These are phyloP conservation scores for Limtongozyma cylindracea DNA, from an alignment of 805 yeast species.

Conservation along the genomic window DNA sequence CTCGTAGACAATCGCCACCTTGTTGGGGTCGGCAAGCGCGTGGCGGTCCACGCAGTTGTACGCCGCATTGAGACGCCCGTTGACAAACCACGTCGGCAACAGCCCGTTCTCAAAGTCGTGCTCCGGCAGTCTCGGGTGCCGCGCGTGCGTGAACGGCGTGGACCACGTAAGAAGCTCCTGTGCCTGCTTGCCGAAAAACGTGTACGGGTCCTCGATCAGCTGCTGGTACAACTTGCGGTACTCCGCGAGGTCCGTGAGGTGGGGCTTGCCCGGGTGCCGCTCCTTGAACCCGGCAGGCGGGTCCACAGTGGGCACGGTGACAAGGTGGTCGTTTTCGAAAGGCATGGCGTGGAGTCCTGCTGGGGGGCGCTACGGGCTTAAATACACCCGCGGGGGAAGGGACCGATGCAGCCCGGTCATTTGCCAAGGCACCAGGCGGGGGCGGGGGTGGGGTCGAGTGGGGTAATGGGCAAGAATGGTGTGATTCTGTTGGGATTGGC, in stretches of 20 bases:
- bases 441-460: too few species aligned
- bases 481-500: too few species aligned
- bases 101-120: slow-evolving; percentile 20
- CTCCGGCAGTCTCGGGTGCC: slow-evolving; percentile 35
- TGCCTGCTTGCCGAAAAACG: slow-evolving; percentile 30
- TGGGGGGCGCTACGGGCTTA: too few species aligned
- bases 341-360: too few species aligned
- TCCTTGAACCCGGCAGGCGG: slow-evolving; percentile 5
- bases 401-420: too few species aligned
- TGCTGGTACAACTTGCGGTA: slow-evolving; percentile 16
- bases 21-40: slow-evolving; percentile 45
- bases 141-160: slow-evolving; percentile 28
- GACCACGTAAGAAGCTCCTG: slow-evolving; percentile 23
- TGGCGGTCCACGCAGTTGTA: slow-evolving; percentile 70
- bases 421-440: too few species aligned
- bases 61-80: slow-evolving; percentile 59
- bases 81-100: slow-evolving; percentile 43
- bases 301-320: slow-evolving; percentile 1
- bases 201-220: slow-evolving; percentile 26
- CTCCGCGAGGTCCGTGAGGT: slow-evolving; percentile 1
- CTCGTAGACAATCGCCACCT: slow-evolving; percentile 56
- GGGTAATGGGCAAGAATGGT: too few species aligned
- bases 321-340: too few species aligned
- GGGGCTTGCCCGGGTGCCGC: slow-evolving; percentile 2
- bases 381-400: too few species aligned